phyloP scores from a whole-genome alignment of 75 land plant species.

The Cunninghamia lanceolata region DNA sequence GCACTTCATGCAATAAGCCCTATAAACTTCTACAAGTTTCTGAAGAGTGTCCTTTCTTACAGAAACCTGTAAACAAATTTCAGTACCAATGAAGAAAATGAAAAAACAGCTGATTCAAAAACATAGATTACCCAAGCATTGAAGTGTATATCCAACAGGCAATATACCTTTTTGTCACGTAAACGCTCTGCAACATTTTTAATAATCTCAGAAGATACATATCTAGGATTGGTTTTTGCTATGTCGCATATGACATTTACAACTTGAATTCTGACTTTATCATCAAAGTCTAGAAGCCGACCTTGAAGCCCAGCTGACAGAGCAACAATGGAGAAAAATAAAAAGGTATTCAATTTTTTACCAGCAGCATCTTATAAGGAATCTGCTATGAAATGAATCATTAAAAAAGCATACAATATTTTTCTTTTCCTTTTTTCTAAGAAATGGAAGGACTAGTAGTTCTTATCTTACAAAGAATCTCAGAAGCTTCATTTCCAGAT shows the following conservation, averaged over 20 bases:
- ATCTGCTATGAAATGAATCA: background rate
- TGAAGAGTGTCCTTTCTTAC: conserved; percentile 75
- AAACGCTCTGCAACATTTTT: conserved; percentile 61
- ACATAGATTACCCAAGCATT: conserved; percentile 1
- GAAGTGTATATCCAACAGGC: conserved; percentile 1
- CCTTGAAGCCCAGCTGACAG: conserved; percentile 70
- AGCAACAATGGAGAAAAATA: background rate
- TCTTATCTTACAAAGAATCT: conserved; percentile 63
- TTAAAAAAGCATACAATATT: conserved; percentile 3
- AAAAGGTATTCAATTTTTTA: background rate
- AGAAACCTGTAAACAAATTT: conserved; percentile 40
- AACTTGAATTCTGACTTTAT: conserved; percentile 68
- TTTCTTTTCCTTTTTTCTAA: background rate
- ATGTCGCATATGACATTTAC: conserved; percentile 72
- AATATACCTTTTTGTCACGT: conserved; percentile 88
- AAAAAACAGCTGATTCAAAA: background rate
- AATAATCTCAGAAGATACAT: conserved; percentile 46
- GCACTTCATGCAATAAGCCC: conserved; percentile 58
- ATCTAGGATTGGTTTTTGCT: conserved; percentile 44
- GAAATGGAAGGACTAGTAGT: background rate
- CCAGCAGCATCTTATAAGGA: background rate
- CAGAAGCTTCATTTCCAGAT: conserved; percentile 43
- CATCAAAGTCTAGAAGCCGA: conserved; percentile 85
- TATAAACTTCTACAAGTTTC: conserved; percentile 68
- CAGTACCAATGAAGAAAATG: background rate